Percentiles rank a stretch among this genome's conserved stretches.
Conservation (phyloP, 1,284 basidiomycete species). For the Moesziomyces aphidis region DNA sequence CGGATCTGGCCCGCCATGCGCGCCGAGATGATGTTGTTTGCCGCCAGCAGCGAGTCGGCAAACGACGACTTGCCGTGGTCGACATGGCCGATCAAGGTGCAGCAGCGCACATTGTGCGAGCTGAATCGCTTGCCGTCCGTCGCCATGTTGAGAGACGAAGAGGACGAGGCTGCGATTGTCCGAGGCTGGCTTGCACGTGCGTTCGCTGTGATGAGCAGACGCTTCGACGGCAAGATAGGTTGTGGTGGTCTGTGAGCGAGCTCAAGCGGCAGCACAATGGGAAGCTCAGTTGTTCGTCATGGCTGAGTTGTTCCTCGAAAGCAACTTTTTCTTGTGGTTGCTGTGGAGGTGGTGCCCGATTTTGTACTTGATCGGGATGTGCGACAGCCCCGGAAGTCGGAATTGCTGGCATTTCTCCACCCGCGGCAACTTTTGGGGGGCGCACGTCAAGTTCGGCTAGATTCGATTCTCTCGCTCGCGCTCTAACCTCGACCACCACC, state of each 20-base stretch:
- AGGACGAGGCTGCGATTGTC: not conserved
- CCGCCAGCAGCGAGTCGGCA: conserved; percentile 93
- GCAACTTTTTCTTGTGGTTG: not conserved
- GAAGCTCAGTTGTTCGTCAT: no score
- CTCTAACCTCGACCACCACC: not conserved
- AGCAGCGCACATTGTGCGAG: conserved; percentile 65
- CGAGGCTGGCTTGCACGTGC: conserved; percentile 1
- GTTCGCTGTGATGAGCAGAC: not conserved
- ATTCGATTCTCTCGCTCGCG: not conserved
- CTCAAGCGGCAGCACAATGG: no score
- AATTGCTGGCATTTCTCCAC: not conserved
- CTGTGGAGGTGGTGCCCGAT: not conserved
- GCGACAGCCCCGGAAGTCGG: not conserved
- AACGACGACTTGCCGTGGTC: conserved; percentile 73
- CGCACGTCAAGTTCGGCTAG: not conserved
- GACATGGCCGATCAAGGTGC: conserved; percentile 66
- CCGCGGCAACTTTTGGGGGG: not conserved
- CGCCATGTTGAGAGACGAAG: conserved; percentile 18
- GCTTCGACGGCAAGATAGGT: conserved; percentile 8
- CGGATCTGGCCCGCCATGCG: conserved; percentile 96
- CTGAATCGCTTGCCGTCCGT: conserved; percentile 50
- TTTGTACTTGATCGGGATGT: no score
- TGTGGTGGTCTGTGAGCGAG: not conserved
- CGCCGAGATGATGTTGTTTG: conserved; percentile 96
- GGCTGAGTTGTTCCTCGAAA: no score